Evolutionary conservation across 225 moss, liverwort and hornwort genomes (phyloP), one percentile per base, ranked within the genome.

Genomic region (Asterella californica): DNA sequence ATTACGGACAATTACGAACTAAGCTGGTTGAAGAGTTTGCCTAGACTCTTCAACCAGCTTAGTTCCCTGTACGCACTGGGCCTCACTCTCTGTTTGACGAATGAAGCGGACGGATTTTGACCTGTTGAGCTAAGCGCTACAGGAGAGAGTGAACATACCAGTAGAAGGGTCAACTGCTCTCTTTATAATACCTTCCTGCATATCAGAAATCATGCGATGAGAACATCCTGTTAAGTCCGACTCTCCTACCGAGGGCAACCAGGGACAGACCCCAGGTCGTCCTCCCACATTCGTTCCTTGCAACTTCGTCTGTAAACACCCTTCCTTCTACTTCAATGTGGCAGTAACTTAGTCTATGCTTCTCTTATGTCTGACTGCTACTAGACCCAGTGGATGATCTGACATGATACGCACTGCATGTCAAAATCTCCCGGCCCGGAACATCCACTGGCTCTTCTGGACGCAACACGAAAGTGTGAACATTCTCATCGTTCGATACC

Each of bases 101-200:
- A 5, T n/a, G 0, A n/a, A 48, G 10, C 1, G 22, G n/a, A 47
- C 30, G 45, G 11, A 48, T 29, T 17, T 45, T 70, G 14, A 45
- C 7, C 11, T 25, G 0, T 34, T 19, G 2, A 48, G 4, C 9
- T 2, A 53, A 54, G 12, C 24, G 6, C 2, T n/a, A 32, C 17
- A 32, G 33, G 15, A 53, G 53, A 54, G 11, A 54, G 17, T 30
- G 9, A 29, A 74, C 74, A 32, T 18, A 74, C 74, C 74, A 54
- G 5, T 9, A 33, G 15, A 15, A 8, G 29, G 46, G 25, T 53
- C 15, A 30, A 74, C 74, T 30, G 17, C 33, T 32, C 52, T 74
- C 52, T 54, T 74, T 33, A 74, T 30, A 33, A 74, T 32, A 27
- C 53, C 53, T 74, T 74, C 74, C 74, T 74, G 74, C 30, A 21